Evolutionary conservation across 805 yeast genomes (phyloP).

Genomic region (Candida taoyuanica): DNA sequence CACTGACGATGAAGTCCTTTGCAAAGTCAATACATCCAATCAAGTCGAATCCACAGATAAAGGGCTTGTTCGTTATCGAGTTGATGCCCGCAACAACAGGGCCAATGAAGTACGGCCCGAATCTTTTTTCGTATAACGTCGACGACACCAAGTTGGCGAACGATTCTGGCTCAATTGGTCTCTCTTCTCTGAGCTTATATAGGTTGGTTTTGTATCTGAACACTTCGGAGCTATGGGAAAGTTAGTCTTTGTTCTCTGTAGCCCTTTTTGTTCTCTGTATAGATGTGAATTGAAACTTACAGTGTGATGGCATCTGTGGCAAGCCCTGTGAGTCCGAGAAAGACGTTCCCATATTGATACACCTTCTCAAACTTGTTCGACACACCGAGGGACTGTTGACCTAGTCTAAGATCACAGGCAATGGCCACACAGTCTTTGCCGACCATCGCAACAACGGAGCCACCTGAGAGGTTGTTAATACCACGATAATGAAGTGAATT

Average conservation of each 20-base stretch:
- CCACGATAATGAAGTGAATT: too few species aligned
- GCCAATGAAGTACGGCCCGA: constrained; percentile 95
- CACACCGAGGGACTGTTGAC: constrained; percentile 88
- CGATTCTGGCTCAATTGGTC: constrained; percentile 87
- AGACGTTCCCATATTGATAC: constrained; percentile 79
- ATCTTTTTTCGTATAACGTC: constrained; percentile 83
- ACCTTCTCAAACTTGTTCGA: constrained; percentile 91
- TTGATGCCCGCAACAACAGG: constrained; percentile 95
- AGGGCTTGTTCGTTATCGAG: constrained; percentile 78
- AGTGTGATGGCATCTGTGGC: constrained; percentile 88
- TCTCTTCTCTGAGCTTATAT: constrained; percentile 87
- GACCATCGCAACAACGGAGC: constrained; percentile 97
- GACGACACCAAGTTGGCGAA: constrained; percentile 91
- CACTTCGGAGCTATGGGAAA: constrained; percentile 43
- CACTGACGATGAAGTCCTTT: constrained; percentile 89
- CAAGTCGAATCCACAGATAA: constrained; percentile 90
- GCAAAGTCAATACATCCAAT: constrained; percentile 97
- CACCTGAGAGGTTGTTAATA: constrained; percentile 47
- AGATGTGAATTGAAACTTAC: constrained; percentile 9
- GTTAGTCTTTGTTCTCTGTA: constrained; percentile 11
- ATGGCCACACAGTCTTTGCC: constrained; percentile 98
- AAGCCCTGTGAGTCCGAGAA: constrained; percentile 89
- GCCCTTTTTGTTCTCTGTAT: background rate
- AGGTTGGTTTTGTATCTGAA: constrained; percentile 83
- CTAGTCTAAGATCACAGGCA: constrained; percentile 92